Evolutionary conservation across 495 filamentous ascomycete species (phyloP), one percentile per base, ranked within the genome.

Genomic region (Lasiosphaeris hirsuta): DNA sequence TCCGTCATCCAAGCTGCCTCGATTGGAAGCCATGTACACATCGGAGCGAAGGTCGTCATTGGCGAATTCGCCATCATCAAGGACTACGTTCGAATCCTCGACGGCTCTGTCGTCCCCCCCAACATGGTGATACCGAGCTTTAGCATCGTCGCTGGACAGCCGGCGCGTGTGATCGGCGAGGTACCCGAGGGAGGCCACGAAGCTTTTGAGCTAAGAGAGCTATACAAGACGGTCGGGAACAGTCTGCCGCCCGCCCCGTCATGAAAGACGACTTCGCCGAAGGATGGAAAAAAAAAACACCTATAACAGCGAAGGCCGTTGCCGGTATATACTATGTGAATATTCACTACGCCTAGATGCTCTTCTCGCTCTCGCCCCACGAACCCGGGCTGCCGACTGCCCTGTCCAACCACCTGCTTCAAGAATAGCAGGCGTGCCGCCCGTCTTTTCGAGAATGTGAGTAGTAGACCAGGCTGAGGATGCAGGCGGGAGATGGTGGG

Each of bases 81-180:
- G 72, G 93, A 97, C 67, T 90, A 86, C 69, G 88, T 90, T 36
- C 84, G 84, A 59, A 86, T 98, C 50, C 75, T 97, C 55, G 89
- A 95, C 59, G 88, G 86, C 10, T 83, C 86, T 5, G 86, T 96
- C 43, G 81, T 98, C 14, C 88, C 94, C 7, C 77, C 84, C 13
- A 87, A 89, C 54, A 96, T 95, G 86, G 90, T 97, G 10, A 89
- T 97, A 59, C 90, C 92, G 34, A 89, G 88, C 66, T 93, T 90
- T 72, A 87, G 82, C 63, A 81, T 97, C 42, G 92, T 98, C 14
- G 90, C 84, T 0, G 92, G 92, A 0, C 77, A 84, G 64, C 91
- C 92, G 3, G 92, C 86, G 4, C 75, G 89, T 46, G 87, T 96
- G 56, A 82, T 96, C 7, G 92, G 88, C 13, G 91, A 96, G 72